Conservation (phyloP, 306 rosid genomes). For the Acacia crassicarpa region DNA sequence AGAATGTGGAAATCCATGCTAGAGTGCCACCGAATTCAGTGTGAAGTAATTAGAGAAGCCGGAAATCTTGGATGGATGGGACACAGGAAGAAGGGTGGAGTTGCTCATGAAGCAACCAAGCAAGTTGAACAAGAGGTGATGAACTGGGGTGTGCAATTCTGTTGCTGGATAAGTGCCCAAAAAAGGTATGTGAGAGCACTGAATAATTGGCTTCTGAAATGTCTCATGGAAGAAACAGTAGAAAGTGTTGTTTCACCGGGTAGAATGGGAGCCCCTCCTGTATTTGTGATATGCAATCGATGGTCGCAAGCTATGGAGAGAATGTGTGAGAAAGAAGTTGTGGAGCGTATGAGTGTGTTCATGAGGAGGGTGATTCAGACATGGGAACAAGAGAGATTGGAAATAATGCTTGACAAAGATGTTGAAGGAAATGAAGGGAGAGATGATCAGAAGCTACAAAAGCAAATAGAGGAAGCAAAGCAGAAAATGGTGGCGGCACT, state of each 20-base stretch:
- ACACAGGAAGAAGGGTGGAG: slow-evolving; percentile 66
- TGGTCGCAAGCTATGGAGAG: slow-evolving; percentile 93
- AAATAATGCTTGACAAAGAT: slow-evolving; percentile 63
- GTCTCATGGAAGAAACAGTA: slow-evolving; percentile 75
- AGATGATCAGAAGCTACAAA: slow-evolving; percentile 80
- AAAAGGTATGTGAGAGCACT: slow-evolving; percentile 84
- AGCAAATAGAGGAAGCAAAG: slow-evolving; percentile 76
- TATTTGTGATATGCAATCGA: slow-evolving; percentile 89
- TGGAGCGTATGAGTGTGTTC: slow-evolving; percentile 73
- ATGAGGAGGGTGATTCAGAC: slow-evolving; percentile 64
- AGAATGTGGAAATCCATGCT: slow-evolving; percentile 97
- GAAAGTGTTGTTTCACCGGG: slow-evolving; percentile 90
- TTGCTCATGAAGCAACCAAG: slow-evolving; percentile 60
- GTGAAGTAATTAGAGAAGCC: slow-evolving; percentile 82
- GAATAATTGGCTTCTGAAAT: slow-evolving; percentile 85
- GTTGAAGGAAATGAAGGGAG: slow-evolving; percentile 63
- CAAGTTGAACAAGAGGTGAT: slow-evolving; percentile 79
- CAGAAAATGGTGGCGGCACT: slow-evolving; percentile 59
- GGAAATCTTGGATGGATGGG: slow-evolving; percentile 71
- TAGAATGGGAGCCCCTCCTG: slow-evolving; percentile 83
- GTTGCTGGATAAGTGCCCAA: slow-evolving; percentile 81
- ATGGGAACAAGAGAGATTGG: slow-evolving; percentile 84
- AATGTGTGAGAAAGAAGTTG: slow-evolving; percentile 83
- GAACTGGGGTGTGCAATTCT: slow-evolving; percentile 80
- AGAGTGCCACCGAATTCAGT: slow-evolving; percentile 83